These are phyloP conservation scores for Trifolium repens DNA, from an alignment of 306 rosid species.

Conservation along the genomic window DNA sequence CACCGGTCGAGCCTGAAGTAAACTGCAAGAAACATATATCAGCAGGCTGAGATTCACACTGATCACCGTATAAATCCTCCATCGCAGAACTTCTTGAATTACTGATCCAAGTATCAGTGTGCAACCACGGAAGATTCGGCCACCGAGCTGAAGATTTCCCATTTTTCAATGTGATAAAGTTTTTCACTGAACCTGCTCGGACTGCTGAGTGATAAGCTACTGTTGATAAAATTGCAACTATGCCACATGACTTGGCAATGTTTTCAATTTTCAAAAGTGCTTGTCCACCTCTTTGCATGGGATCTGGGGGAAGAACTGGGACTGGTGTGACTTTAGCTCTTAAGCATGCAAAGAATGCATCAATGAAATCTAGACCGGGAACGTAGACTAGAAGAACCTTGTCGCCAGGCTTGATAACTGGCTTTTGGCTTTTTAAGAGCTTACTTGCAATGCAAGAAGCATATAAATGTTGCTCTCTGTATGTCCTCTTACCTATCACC, in stretches of 20 bases:
- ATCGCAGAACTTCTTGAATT: constrained; percentile 49
- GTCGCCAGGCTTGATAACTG: constrained; percentile 78
- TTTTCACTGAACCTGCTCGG: constrained; percentile 72
- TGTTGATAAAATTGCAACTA: constrained; percentile 81
- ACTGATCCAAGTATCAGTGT: constrained; percentile 77
- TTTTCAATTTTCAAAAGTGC: constrained; percentile 83
- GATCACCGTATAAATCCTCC: constrained; percentile 50
- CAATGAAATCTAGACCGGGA: constrained; percentile 84
- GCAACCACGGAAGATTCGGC: constrained; percentile 94
- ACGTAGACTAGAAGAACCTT: constrained; percentile 81
- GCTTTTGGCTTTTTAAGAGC: constrained; percentile 72
- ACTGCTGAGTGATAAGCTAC: constrained; percentile 81
- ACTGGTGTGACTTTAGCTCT: constrained; percentile 84
- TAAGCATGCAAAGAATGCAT: constrained; percentile 92
- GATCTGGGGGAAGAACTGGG: constrained; percentile 96
- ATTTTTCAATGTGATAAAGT: constrained; percentile 59
- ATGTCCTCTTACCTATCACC: constrained; percentile 64
- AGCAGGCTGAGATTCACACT: constrained; percentile 58
- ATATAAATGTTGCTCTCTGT: constrained; percentile 67
- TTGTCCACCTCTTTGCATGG: constrained; percentile 89
- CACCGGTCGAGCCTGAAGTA: constrained; percentile 94
- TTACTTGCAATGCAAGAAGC: constrained; percentile 83
- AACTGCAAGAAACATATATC: constrained; percentile 84
- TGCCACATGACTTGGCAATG: constrained; percentile 81
- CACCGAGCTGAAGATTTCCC: constrained; percentile 67